phyloP scores from a whole-genome alignment of 2,329 filamentous ascomycete species.

The Penicillium sp. region DNA sequence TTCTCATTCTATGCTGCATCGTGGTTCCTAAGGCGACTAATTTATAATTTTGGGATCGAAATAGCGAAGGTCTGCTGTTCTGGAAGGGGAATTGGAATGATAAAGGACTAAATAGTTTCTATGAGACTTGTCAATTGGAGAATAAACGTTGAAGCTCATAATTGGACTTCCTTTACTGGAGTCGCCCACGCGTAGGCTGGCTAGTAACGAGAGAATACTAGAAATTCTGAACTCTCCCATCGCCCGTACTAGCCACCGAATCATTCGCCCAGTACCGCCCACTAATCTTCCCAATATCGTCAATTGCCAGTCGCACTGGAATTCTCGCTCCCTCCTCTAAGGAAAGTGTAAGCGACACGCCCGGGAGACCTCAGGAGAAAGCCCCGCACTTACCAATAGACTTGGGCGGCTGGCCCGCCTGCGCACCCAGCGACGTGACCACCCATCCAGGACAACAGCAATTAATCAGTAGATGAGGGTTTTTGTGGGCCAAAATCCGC shows the following conservation, averaged over 20 bases:
- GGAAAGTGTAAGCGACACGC: not conserved
- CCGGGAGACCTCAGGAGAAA: not conserved
- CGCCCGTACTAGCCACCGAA: not conserved
- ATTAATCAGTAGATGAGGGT: not conserved
- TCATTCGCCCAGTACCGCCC: conserved; percentile 1
- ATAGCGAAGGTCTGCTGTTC: too few species aligned
- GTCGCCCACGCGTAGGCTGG: too few species aligned
- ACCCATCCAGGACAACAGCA: not conserved
- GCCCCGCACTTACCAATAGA: not conserved
- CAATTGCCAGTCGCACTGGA: not conserved
- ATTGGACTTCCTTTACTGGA: too few species aligned
- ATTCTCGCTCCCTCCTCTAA: not conserved
- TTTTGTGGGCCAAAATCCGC: not conserved
- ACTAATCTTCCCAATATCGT: not conserved
- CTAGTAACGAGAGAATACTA: not conserved
- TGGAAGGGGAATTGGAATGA: too few species aligned
- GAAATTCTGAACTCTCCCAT: not conserved
- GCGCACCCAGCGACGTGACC: not conserved
- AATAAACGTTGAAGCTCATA: too few species aligned
- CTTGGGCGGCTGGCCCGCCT: not conserved
- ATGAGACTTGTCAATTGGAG: too few species aligned
- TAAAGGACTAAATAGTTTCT: too few species aligned
- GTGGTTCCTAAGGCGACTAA: too few species aligned
- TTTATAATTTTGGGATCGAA: too few species aligned
- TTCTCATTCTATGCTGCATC: too few species aligned